Percentiles rank a stretch among this genome's conserved stretches.
These are phyloP conservation scores for Theobroma cacao DNA, from an alignment of 345 rosid genomes.

Conservation along the genomic window DNA sequence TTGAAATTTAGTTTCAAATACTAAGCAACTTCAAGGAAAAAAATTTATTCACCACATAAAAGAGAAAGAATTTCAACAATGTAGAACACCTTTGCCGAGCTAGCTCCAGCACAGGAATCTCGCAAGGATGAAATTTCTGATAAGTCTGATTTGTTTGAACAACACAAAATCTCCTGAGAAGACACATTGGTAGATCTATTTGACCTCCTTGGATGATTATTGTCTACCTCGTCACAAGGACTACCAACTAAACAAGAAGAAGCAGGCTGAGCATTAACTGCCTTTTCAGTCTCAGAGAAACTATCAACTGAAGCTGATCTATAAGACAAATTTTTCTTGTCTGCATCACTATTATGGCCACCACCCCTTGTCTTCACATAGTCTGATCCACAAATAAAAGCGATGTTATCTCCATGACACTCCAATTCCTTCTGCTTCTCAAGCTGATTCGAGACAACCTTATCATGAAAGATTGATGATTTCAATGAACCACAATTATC, in stretches of 20 bases:
- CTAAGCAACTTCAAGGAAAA: background rate
- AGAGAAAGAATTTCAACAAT: slow-evolving; percentile 11
- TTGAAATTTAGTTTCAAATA: background rate
- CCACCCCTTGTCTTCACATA: slow-evolving; percentile 1
- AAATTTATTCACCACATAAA: background rate
- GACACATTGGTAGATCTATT: slow-evolving; percentile 8
- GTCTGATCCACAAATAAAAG: slow-evolving; percentile 16
- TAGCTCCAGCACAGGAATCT: slow-evolving; percentile 9
- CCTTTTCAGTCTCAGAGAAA: slow-evolving; percentile 10
- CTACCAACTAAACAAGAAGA: slow-evolving; percentile 3
- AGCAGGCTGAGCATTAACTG: slow-evolving; percentile 6
- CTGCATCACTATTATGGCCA: slow-evolving; percentile 3
- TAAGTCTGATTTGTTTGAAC: slow-evolving; percentile 20
- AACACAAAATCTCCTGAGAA: slow-evolving; percentile 7
- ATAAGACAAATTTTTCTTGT: slow-evolving; percentile 12
- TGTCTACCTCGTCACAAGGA: slow-evolving; percentile 8
- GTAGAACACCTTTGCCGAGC: slow-evolving; percentile 23
- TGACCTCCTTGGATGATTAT: background rate
- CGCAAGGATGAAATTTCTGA: slow-evolving; percentile 21
- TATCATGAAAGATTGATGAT: background rate
- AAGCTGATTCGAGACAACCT: background rate
- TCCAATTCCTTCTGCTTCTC: slow-evolving; percentile 15
- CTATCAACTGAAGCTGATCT: slow-evolving; percentile 12
- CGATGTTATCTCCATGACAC: slow-evolving; percentile 22
- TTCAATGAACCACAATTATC: background rate